These are phyloP conservation scores for Atkinsonella hypoxylon DNA, from an alignment of 2,329 filamentous ascomycete species.

Conservation along the genomic window DNA sequence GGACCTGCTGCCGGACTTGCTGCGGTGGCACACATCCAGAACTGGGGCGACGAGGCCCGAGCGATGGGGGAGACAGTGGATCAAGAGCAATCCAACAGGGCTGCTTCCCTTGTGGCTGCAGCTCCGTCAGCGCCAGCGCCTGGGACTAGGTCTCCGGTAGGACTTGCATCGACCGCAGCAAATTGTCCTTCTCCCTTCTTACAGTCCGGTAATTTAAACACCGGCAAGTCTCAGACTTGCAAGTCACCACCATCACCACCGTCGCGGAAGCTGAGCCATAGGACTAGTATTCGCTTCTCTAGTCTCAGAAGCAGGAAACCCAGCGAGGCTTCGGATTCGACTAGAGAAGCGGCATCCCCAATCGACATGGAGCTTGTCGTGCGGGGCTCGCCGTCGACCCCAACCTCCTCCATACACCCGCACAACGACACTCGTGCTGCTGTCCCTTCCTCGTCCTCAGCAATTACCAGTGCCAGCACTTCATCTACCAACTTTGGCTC, in stretches of 20 bases:
- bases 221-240: background rate
- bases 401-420: conserved; percentile 8
- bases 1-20: background rate
- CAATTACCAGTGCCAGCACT: conserved; percentile 10
- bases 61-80: conserved; percentile 6
- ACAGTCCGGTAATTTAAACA: background rate
- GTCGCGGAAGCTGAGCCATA: conserved; percentile 14
- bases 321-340: conserved; percentile 13
- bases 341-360: background rate
- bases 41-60: conserved; percentile 7
- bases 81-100: background rate
- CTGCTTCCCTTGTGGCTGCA: conserved; percentile 11
- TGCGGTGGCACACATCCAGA: conserved; percentile 6
- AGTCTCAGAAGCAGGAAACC: conserved; percentile 13
- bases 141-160: background rate
- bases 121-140: background rate
- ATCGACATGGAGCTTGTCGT: conserved; percentile 7
- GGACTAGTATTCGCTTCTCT: conserved; percentile 16
- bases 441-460: background rate
- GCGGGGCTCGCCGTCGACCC: conserved; percentile 14
- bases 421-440: conserved; percentile 5
- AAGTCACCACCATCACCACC: conserved; percentile 1
- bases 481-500: conserved; percentile 15
- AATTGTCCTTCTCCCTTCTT: background rate
- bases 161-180: background rate